phyloP scores from a whole-genome alignment of 2,329 filamentous ascomycete genomes.

The Lomentospora prolificans region DNA sequence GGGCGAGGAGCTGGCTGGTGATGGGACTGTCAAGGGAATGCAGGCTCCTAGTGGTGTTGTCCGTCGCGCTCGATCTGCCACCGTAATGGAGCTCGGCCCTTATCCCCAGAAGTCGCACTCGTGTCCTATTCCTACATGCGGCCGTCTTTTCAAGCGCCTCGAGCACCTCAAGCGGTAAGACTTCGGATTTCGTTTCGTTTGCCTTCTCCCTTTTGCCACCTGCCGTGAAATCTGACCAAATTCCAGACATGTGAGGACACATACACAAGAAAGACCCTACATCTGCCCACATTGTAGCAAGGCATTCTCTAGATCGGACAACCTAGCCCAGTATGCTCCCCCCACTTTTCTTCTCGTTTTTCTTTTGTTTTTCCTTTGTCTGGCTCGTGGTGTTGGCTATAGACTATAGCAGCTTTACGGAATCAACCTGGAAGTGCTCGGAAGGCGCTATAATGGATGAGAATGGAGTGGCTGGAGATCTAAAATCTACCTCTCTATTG shows the following conservation, averaged over 20 bases:
- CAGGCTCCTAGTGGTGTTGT: conserved; percentile 66
- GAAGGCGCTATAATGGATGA: too few relatives aligned
- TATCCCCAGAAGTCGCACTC: conserved; percentile 98
- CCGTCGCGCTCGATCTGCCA: conserved; percentile 84
- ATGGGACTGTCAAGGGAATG: conserved; percentile 45
- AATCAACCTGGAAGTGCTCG: too few relatives aligned
- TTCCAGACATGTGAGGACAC: conserved; percentile 91
- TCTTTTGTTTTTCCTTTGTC: conserved; percentile 20
- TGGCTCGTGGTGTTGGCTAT: conserved; percentile 22
- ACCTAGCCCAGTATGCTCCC: conserved; percentile 80
- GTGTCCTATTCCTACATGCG: conserved; percentile 97
- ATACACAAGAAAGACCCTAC: conserved; percentile 98
- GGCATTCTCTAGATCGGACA: conserved; percentile 96
- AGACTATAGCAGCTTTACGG: conserved; percentile 11
- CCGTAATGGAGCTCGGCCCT: conserved; percentile 90
- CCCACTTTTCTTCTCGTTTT: conserved; percentile 28
- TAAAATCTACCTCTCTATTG: too few relatives aligned
- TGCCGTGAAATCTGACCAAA: conserved; percentile 34
- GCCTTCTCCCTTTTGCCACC: conserved; percentile 23
- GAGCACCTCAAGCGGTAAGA: conserved; percentile 98
- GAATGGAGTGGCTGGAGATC: too few relatives aligned
- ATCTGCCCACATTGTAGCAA: conserved; percentile 97
- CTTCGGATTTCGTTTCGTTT: conserved; percentile 27
- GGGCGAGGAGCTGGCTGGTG: conserved; percentile 47
- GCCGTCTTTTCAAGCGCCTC: conserved; percentile 94